Base-by-base conservation (phyloP, 805 yeast species). In the Monosporozyma servazzii region DNA sequence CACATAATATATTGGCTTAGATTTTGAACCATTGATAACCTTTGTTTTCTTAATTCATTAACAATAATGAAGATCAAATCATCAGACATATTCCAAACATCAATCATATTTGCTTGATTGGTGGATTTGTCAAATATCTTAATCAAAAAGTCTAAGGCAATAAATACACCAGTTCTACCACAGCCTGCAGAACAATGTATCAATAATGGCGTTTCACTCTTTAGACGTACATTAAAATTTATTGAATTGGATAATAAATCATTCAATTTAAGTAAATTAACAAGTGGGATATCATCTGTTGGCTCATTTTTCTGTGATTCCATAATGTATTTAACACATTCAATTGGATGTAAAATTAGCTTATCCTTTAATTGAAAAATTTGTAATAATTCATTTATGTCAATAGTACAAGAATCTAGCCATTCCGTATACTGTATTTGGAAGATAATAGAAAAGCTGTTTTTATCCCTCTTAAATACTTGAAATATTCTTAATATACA, bases 151-250 rank as follows among this genome's bases (percentile, higher is more conserved):
- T 87, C 93, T 40, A 85, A 67, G 0, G 88, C 78, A 48, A 88
- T 79, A 59, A 81, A 86, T 0, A 96, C 88, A 0, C 99, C 98
- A 0, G 98, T 87, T 52, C 99, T 74, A 7, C 99, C 99, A 59
- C 95, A 90, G 0, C 99, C 99, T 0, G 99, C 98, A 3, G 96
- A 88, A 62, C 99, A 91, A 66, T 93, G 98, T 10, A 84, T 84
- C 48, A 88, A 64, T 5, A 82, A 69, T 15, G 91, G 89, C 1
- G 64, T 51, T 9, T 53, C 47, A 30, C 25, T 25, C 13, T 17
- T 37, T 17, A 37, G 15, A 7, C 15, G 9, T 37, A 36, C 29
- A 20, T 42, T 20, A 55, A n/a, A 17, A 3, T n/a, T 20, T n/a
- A 15, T 10, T 18, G 45, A 13, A 7, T 29, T 45, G n/a, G 37